Conservation (phyloP, 768 basidiomycete genomes). For the Ramaria sp. region DNA sequence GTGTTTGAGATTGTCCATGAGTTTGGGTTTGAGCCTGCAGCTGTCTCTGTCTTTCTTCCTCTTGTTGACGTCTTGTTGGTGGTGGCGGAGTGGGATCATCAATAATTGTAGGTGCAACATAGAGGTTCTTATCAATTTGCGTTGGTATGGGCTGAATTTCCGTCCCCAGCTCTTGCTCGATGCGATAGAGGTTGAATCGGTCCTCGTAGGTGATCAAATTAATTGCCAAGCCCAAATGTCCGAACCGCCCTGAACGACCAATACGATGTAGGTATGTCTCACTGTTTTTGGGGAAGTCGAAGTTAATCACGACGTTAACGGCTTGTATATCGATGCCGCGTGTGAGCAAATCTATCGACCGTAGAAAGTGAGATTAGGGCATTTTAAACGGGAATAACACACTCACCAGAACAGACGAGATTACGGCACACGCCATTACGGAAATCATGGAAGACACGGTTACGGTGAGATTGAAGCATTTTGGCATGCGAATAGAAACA, state of each 20-base stretch:
- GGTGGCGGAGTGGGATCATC: constrained; percentile 23
- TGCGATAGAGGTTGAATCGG: constrained; percentile 92
- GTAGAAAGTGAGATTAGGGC: neutral
- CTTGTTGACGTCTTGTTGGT: constrained; percentile 1
- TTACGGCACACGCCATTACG: constrained; percentile 97
- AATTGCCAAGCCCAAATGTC: constrained; percentile 94
- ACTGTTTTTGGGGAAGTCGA: constrained; percentile 98
- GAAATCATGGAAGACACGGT: constrained; percentile 99
- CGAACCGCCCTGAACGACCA: constrained; percentile 94
- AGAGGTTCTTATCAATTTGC: constrained; percentile 81
- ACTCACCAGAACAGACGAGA: constrained; percentile 70
- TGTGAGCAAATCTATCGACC: constrained; percentile 72
- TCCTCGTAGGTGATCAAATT: constrained; percentile 98
- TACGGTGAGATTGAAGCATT: constrained; percentile 98
- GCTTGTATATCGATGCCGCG: constrained; percentile 99
- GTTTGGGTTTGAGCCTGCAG: neutral
- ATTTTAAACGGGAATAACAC: neutral
- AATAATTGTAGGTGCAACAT: constrained; percentile 67
- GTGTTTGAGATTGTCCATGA: neutral
- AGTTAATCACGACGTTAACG: constrained; percentile 99
- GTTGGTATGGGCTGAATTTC: constrained; percentile 96
- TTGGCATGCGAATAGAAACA: constrained; percentile 99
- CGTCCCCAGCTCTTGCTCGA: constrained; percentile 97
- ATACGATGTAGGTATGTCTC: constrained; percentile 99
- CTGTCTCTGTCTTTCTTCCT: constrained; percentile 5